Evolutionary conservation across 164 flowering plant species (phyloP).

Genomic region (Berberis vulgaris): DNA sequence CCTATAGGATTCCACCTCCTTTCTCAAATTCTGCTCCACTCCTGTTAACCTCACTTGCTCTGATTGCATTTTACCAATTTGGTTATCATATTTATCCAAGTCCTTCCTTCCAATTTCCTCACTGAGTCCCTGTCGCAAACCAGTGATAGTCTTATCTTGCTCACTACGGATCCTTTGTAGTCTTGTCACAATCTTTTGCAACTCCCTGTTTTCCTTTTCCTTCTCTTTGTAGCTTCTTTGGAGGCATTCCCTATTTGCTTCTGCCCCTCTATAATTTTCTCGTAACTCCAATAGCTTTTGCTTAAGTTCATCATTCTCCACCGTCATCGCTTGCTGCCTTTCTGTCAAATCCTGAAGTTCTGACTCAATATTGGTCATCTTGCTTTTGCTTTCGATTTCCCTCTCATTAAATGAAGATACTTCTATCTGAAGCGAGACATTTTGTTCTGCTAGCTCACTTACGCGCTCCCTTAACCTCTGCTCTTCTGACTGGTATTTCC

Average conservation of each 20-base stretch:
- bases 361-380: constrained; percentile 30
- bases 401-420: constrained; percentile 49
- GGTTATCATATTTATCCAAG: constrained; percentile 32
- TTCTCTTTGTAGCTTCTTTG: constrained; percentile 53
- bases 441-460: constrained; percentile 90
- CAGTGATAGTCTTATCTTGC: constrained; percentile 79
- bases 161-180: constrained; percentile 64
- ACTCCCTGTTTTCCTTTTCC: constrained; percentile 65
- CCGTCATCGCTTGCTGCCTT: constrained; percentile 30
- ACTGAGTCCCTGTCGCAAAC: constrained; percentile 46
- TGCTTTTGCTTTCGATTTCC: constrained; percentile 44
- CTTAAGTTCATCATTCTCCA: constrained; percentile 39
- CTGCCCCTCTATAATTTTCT: constrained; percentile 36
- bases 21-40: constrained; percentile 66
- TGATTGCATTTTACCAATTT: constrained; percentile 32
- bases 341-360: constrained; percentile 40
- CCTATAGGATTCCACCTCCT: constrained; percentile 62
- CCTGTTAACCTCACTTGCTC: constrained; percentile 64
- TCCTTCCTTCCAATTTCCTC: constrained; percentile 38
- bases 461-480: constrained; percentile 87
- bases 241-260: constrained; percentile 47
- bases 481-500: constrained; percentile 73
- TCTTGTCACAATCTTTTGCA: constrained; percentile 60
- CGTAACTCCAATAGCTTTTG: constrained; percentile 35
- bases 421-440: constrained; percentile 87